Evolutionary conservation across 148 eudicot genomes (phyloP).

Genomic region (Euryodendron excelsum): DNA sequence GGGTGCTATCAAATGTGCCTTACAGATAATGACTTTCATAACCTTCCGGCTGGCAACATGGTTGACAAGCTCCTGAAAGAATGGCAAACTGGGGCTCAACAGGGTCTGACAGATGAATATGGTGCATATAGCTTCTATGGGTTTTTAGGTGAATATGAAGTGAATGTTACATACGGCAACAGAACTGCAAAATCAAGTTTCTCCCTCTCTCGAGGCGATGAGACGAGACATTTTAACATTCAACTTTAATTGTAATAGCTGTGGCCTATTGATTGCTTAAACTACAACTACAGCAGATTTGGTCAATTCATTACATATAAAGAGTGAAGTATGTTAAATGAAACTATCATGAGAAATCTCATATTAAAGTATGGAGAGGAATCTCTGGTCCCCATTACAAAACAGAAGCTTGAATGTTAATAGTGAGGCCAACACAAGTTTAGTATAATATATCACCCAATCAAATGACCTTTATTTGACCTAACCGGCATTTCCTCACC

Average conservation of each 20-base stretch:
- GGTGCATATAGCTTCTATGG: conserved; percentile 72
- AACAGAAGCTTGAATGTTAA: no score
- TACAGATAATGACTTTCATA: conserved; percentile 54
- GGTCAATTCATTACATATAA: neutral
- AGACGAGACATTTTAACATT: conserved; percentile 66
- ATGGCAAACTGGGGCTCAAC: conserved; percentile 56
- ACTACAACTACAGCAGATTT: neutral
- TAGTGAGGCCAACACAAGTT: no score
- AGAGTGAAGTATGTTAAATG: no score
- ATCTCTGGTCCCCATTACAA: no score
- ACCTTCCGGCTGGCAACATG: conserved; percentile 72
- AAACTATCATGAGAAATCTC: no score
- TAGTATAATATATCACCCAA: no score
- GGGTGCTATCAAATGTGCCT: conserved; percentile 95
- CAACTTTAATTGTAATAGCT: conserved; percentile 36
- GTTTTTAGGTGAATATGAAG: conserved; percentile 66
- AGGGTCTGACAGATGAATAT: conserved; percentile 49
- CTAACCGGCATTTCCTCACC: no score
- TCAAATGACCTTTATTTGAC: no score
- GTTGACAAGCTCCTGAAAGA: conserved; percentile 71
- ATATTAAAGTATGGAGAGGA: no score
- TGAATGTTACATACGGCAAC: conserved; percentile 37
- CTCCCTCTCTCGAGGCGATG: conserved; percentile 53
- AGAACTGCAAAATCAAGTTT: conserved; percentile 44
- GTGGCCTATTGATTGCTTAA: neutral